These are phyloP conservation scores for Didymella keratinophila DNA, from an alignment of 2,329 filamentous ascomycete genomes.

Conservation along the genomic window DNA sequence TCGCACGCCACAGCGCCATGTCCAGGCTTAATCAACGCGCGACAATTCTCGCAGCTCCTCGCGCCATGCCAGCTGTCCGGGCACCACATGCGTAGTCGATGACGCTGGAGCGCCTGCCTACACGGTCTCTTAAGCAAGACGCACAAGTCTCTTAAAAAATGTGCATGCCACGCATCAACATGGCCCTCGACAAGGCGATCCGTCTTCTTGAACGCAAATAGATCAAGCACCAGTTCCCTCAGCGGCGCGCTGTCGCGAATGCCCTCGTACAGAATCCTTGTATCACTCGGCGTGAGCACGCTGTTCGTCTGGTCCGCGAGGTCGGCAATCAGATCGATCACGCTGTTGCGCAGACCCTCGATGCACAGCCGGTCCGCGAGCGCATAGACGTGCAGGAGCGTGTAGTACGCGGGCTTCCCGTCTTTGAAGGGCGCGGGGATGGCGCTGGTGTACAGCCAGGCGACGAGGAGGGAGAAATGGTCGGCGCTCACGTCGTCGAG, in stretches of 20 bases:
- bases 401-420: constrained; percentile 60
- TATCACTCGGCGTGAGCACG: constrained; percentile 60
- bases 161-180: constrained; percentile 58
- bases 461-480: constrained; percentile 60
- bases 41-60: constrained; percentile 49
- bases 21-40: constrained; percentile 50
- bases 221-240: constrained; percentile 55
- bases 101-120: constrained; percentile 52
- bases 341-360: constrained; percentile 55
- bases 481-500: constrained; percentile 56
- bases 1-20: constrained; percentile 51
- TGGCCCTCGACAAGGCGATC: constrained; percentile 58
- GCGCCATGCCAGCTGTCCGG: constrained; percentile 48
- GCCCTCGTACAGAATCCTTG: constrained; percentile 57
- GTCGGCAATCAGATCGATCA: constrained; percentile 54
- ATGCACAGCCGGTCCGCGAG: constrained; percentile 58
- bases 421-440: constrained; percentile 54
- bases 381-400: constrained; percentile 57
- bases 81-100: constrained; percentile 52
- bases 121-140: constrained; percentile 57
- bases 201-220: constrained; percentile 63
- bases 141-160: constrained; percentile 57
- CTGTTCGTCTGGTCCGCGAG: constrained; percentile 58
- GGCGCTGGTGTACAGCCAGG: constrained; percentile 59
- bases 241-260: constrained; percentile 53